phyloP scores from a whole-genome alignment of 2,329 filamentous ascomycete genomes.

The Neofusicoccum laricinum region DNA sequence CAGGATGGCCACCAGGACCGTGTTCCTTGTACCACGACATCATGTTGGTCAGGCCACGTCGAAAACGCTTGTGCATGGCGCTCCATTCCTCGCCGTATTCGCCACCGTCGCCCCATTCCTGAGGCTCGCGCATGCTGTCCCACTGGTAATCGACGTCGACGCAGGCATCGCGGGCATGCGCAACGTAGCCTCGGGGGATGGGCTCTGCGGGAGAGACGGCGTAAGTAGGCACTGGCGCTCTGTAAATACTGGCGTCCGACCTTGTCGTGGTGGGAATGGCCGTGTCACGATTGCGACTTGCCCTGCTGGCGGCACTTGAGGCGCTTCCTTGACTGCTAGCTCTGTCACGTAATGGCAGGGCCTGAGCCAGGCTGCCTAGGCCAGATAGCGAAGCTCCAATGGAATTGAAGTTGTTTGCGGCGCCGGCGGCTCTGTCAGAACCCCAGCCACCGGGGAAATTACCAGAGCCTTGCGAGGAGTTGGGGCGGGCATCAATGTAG shows the following conservation, averaged over 20 bases:
- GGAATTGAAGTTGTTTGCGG: slow-evolving; percentile 21
- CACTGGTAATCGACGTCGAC: slow-evolving; percentile 88
- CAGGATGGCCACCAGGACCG: slow-evolving; percentile 38
- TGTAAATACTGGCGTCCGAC: slow-evolving; percentile 50
- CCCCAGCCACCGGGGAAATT: slow-evolving; percentile 58
- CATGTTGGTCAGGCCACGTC: slow-evolving; percentile 73
- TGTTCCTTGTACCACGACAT: slow-evolving; percentile 75
- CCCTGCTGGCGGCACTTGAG: slow-evolving; percentile 25
- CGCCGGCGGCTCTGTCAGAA: slow-evolving; percentile 20
- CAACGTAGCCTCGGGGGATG: slow-evolving; percentile 84
- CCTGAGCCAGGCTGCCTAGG: slow-evolving; percentile 38
- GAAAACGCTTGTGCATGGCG: slow-evolving; percentile 87
- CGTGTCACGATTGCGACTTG: slow-evolving; percentile 24
- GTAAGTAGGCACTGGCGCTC: slow-evolving; percentile 75
- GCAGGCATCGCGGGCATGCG: slow-evolving; percentile 85
- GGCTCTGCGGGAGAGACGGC: slow-evolving; percentile 75
- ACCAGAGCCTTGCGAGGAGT: slow-evolving; percentile 40
- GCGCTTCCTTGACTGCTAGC: slow-evolving; percentile 41
- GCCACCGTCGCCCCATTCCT: slow-evolving; percentile 85
- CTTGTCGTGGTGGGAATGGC: slow-evolving; percentile 25
- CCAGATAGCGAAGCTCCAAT: slow-evolving; percentile 24
- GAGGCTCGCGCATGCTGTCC: slow-evolving; percentile 80
- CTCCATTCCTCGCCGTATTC: slow-evolving; percentile 93
- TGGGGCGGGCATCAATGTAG: slow-evolving; percentile 46
- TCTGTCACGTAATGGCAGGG: slow-evolving; percentile 43